A percentile compares a stretch with the other conserved stretches of the same genome.
phyloP scores from a whole-genome alignment of 352 stramenopile genomes.

The Blastocystis sp. region DNA sequence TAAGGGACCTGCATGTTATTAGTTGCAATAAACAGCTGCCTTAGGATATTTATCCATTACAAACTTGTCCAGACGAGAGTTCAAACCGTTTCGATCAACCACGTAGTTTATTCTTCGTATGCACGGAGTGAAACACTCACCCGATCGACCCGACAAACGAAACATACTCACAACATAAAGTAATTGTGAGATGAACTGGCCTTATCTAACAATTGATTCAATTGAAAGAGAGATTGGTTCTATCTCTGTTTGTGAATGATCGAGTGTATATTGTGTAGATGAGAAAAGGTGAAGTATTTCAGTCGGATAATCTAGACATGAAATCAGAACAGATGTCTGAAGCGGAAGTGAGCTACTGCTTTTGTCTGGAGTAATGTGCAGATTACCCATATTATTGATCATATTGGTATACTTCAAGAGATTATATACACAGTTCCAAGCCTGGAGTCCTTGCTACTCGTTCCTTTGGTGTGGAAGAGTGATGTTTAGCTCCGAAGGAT shows the following conservation, averaged over 20 bases:
- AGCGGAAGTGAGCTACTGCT: too few species aligned
- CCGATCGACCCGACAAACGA: too few species aligned
- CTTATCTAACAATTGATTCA: neutral
- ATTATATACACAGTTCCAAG: neutral
- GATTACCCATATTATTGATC: too few species aligned
- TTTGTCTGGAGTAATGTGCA: too few species aligned
- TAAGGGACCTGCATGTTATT: neutral
- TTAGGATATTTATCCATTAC: conserved; percentile 34
- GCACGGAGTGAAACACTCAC: neutral
- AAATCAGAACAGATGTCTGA: too few species aligned
- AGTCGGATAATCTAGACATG: too few species aligned
- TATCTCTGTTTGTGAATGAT: neutral
- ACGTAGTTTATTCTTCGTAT: neutral
- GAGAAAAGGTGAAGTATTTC: too few species aligned
- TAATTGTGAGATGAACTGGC: neutral
- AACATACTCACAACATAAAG: neutral
- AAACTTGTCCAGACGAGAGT: conserved; percentile 29
- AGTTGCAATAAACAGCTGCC: neutral
- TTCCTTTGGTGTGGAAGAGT: neutral
- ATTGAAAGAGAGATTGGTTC: neutral
- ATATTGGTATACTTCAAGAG: neutral
- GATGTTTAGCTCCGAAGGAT: neutral
- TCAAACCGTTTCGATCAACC: neutral
- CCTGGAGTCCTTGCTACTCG: neutral
- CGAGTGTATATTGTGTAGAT: too few species aligned